phyloP scores from a whole-genome alignment of 1,139 yeast genomes.

The Arxiozyma telluris region DNA sequence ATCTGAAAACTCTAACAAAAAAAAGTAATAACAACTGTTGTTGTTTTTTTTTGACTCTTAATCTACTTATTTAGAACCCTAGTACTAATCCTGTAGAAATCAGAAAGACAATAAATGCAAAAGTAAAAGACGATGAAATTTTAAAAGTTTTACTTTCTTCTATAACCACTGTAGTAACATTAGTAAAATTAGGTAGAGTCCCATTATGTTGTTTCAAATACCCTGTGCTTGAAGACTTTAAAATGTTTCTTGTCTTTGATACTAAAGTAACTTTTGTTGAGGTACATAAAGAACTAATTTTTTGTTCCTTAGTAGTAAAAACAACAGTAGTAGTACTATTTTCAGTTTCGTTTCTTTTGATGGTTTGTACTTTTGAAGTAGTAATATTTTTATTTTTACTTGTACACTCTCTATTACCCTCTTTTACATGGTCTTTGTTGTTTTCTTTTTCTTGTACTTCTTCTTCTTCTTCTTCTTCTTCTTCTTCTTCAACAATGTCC shows the following conservation, averaged over 20 bases:
- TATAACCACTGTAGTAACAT: not conserved
- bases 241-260: not conserved
- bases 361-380: not conserved
- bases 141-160: not conserved
- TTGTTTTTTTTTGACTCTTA: too few species aligned
- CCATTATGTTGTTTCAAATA: not conserved
- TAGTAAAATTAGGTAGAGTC: not conserved
- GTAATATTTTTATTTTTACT: not conserved
- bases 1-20: too few species aligned
- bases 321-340: not conserved
- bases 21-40: not conserved
- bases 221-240: not conserved
- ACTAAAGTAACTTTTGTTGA: not conserved
- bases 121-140: not conserved
- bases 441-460: not conserved
- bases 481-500: not conserved
- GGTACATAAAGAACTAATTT: not conserved
- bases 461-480: not conserved
- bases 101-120: not conserved
- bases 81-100: not conserved
- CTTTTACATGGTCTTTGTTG: not conserved
- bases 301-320: not conserved
- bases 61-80: not conserved
- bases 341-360: not conserved
- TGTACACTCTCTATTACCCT: not conserved